These are phyloP conservation scores for Ascosphaera apis DNA, from an alignment of 2,329 filamentous ascomycete genomes.

Conservation along the genomic window DNA sequence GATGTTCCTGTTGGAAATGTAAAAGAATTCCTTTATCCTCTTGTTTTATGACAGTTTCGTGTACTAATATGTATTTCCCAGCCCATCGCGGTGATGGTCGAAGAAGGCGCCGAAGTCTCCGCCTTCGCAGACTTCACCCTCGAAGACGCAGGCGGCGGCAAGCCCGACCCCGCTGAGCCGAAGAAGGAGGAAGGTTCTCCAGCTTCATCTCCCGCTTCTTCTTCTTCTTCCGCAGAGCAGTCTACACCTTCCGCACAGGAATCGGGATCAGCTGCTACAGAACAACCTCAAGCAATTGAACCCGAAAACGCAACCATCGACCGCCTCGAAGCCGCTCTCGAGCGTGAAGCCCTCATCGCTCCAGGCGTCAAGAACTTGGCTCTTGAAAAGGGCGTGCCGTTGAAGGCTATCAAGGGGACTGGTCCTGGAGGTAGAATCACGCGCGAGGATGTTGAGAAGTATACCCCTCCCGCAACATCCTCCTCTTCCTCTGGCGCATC, in stretches of 20 bases:
- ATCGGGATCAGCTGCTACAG: slow-evolving; percentile 13
- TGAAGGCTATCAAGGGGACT: slow-evolving; percentile 63
- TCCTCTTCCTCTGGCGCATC: slow-evolving; percentile 30
- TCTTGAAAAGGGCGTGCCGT: slow-evolving; percentile 56
- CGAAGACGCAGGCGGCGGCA: slow-evolving; percentile 75
- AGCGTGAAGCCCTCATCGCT: slow-evolving; percentile 54
- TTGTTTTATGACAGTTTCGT: slow-evolving; percentile 1
- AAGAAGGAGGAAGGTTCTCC: slow-evolving; percentile 25
- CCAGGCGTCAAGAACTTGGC: slow-evolving; percentile 61
- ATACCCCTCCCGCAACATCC: slow-evolving; percentile 30
- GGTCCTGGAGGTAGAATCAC: slow-evolving; percentile 73
- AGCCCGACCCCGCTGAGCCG: slow-evolving; percentile 35
- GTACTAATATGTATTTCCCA: slow-evolving; percentile 20
- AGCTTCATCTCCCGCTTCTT: slow-evolving; percentile 37
- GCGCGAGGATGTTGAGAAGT: slow-evolving; percentile 83
- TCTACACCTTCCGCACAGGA: slow-evolving; percentile 19
- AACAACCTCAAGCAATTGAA: slow-evolving; percentile 36
- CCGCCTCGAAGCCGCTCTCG: slow-evolving; percentile 59
- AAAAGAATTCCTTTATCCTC: slow-evolving; percentile 11
- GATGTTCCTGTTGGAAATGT: slow-evolving; percentile 87
- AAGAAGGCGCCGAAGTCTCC: slow-evolving; percentile 67
- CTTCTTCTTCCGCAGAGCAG: no score
- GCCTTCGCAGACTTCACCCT: slow-evolving; percentile 77
- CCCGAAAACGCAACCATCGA: slow-evolving; percentile 51
- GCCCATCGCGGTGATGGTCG: slow-evolving; percentile 90